phyloP scores from a whole-genome alignment of 176 grass and related monocot genomes.

The Aegilops longissima region DNA sequence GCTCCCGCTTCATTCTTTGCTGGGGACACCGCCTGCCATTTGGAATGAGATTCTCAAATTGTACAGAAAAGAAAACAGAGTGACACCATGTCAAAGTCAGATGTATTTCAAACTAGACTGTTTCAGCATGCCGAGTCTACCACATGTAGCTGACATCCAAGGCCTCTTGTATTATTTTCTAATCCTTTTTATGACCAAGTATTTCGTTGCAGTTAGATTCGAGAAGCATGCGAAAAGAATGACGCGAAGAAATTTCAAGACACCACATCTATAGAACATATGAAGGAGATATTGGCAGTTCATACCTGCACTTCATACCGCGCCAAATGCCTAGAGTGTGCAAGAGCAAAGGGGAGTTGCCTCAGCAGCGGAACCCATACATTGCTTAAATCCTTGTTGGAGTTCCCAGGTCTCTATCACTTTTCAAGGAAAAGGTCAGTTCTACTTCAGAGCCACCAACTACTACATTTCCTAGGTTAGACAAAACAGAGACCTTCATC shows the following conservation, averaged over 20 bases:
- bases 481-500: constrained; percentile 26
- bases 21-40: constrained; percentile 29
- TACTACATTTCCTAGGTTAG: constrained; percentile 38
- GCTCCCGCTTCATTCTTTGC: constrained; percentile 17
- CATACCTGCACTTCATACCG: constrained; percentile 35
- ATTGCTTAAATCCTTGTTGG: constrained; percentile 48
- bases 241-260: constrained; percentile 10
- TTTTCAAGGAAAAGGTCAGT: constrained; percentile 53
- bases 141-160: constrained; percentile 19
- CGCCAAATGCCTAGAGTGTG: constrained; percentile 21
- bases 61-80: neutral
- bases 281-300: neutral
- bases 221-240: constrained; percentile 12
- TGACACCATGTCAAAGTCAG: neutral
- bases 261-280: neutral
- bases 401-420: constrained; percentile 50
- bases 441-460: constrained; percentile 53
- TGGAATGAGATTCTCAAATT: constrained; percentile 20
- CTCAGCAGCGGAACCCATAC: constrained; percentile 29
- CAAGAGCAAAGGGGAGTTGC: constrained; percentile 35
- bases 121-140: constrained; percentile 9
- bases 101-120: constrained; percentile 17
- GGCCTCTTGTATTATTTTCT: constrained; percentile 25
- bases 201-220: constrained; percentile 21
- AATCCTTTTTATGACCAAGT: constrained; percentile 26